Base-by-base conservation (phyloP, 192 early-diverging fungal species). In the Geranomyces michiganensis region DNA sequence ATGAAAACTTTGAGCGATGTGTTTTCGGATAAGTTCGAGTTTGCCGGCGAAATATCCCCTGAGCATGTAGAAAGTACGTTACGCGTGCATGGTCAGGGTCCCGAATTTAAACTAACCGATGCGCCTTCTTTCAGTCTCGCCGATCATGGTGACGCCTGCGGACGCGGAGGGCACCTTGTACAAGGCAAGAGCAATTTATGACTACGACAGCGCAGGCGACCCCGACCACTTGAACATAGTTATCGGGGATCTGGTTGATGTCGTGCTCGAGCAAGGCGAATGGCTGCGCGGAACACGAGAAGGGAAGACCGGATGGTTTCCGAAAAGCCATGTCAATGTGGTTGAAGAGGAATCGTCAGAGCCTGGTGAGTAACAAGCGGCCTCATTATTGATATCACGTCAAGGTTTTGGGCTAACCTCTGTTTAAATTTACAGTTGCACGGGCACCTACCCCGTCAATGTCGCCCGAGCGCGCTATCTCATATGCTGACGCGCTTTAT, bases 251-350 rank as follows among this genome's bases (percentile, higher is more conserved):
- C 66, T 87, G 21, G 60, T 90, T 27, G 67, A 76, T 27, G 88
- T 89, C 19, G 79, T 86, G 74, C 76, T 79, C 47, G 86, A 90
- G 68, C 75, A 87, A 31, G 86, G 87, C 36, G 89, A 91, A 41
- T 91, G 90, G 90, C 79, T 87, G 62, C 88, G 77, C 76, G 89
- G 90, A 30, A 67, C 77, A 5, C 73, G 70, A 5, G 65, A 79
- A 3, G 67, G 62, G 46, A 36, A 68, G 17, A 31, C 43, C 13
- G 90, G 90, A 6, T 91, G 83, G 79, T 88, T 90, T 70, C 90
- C 90, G 56, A 75, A 73, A 26, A 84, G 75, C 26, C 91, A 85
- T 78, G 82, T 82, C 0, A 82, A 87, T 48, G 71, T 64, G 31
- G 72, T 82, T 31, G 69, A 74, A 47, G 65, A 64, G 26, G 84